Conservation (phyloP, 768 basidiomycete species). For the Hericium coralloides region DNA sequence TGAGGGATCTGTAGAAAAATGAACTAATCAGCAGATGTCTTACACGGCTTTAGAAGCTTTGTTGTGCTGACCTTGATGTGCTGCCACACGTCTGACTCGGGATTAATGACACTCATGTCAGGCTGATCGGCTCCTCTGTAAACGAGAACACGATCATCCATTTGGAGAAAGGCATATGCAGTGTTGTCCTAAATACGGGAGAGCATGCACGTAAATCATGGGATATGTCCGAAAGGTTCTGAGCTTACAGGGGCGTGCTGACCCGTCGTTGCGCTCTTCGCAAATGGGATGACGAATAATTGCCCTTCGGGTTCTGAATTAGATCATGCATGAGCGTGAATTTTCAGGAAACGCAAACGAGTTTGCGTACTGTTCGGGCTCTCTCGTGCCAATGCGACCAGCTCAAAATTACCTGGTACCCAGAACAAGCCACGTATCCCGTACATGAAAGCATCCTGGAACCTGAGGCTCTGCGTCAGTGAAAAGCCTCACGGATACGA, state of each 20-base stretch:
- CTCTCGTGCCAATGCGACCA: slow-evolving; percentile 61
- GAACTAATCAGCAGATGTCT: neutral
- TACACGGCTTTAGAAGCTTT: neutral
- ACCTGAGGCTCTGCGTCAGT: slow-evolving; percentile 23
- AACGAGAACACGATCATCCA: slow-evolving; percentile 89
- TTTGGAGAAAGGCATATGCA: slow-evolving; percentile 88
- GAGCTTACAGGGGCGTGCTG: slow-evolving; percentile 80
- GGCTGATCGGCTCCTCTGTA: slow-evolving; percentile 97
- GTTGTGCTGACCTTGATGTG: slow-evolving; percentile 64
- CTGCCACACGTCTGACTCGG: slow-evolving; percentile 97
- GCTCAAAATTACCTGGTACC: slow-evolving; percentile 87
- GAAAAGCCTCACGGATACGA: neutral
- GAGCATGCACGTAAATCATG: neutral
- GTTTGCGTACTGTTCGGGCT: slow-evolving; percentile 37
- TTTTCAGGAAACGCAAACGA: neutral
- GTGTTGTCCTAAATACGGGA: slow-evolving; percentile 69
- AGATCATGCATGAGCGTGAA: slow-evolving; percentile 4
- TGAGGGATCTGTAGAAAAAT: slow-evolving; percentile 61
- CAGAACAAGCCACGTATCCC: slow-evolving; percentile 79
- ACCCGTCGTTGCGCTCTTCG: slow-evolving; percentile 87
- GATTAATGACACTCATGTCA: slow-evolving; percentile 96
- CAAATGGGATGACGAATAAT: slow-evolving; percentile 82
- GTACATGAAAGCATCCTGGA: slow-evolving; percentile 81
- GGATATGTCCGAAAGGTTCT: neutral
- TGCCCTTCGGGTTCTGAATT: slow-evolving; percentile 52